phyloP scores from a whole-genome alignment of 164 flowering plant species.

The Saururus chinensis region DNA sequence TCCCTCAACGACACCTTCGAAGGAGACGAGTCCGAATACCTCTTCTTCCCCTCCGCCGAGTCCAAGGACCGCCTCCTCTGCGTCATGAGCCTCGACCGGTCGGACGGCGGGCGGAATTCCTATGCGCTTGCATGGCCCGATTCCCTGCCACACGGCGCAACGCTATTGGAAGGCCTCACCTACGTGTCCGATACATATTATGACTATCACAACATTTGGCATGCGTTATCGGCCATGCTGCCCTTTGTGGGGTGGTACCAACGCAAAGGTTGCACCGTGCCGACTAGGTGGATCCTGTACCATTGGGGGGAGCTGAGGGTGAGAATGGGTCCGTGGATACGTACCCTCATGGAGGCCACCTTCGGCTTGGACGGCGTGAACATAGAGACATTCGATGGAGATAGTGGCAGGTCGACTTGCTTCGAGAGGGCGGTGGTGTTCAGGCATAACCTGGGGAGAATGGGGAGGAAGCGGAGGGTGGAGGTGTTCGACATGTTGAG shows the following conservation, averaged over 20 bases:
- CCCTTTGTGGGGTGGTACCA: slow-evolving; percentile 74
- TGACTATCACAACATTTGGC: slow-evolving; percentile 69
- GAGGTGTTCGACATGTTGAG: slow-evolving; percentile 61
- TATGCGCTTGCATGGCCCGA: slow-evolving; percentile 75
- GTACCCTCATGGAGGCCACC: slow-evolving; percentile 35
- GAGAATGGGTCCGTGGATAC: slow-evolving; percentile 44
- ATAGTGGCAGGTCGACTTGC: slow-evolving; percentile 14
- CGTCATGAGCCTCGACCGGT: slow-evolving; percentile 43
- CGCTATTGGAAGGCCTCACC: slow-evolving; percentile 42
- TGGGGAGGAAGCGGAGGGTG: too few species aligned
- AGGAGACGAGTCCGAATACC: slow-evolving; percentile 57
- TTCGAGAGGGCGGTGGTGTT: slow-evolving; percentile 65
- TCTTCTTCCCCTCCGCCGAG: slow-evolving; percentile 47
- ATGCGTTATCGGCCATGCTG: slow-evolving; percentile 51
- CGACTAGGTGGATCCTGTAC: slow-evolving; percentile 56
- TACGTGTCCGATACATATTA: slow-evolving; percentile 68
- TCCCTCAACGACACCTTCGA: slow-evolving; percentile 47
- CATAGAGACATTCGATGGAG: slow-evolving; percentile 32
- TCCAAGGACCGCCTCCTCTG: slow-evolving; percentile 57
- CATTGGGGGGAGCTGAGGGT: slow-evolving; percentile 68
- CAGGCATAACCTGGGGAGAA: too few species aligned
- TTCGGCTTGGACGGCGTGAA: slow-evolving; percentile 19
- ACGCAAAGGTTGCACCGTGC: slow-evolving; percentile 24
- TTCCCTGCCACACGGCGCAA: slow-evolving; percentile 41
- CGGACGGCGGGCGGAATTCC: slow-evolving; percentile 61